Evolutionary conservation across 495 filamentous ascomycete genomes (phyloP).

Genomic region (Rostrohypoxylon terebratum): DNA sequence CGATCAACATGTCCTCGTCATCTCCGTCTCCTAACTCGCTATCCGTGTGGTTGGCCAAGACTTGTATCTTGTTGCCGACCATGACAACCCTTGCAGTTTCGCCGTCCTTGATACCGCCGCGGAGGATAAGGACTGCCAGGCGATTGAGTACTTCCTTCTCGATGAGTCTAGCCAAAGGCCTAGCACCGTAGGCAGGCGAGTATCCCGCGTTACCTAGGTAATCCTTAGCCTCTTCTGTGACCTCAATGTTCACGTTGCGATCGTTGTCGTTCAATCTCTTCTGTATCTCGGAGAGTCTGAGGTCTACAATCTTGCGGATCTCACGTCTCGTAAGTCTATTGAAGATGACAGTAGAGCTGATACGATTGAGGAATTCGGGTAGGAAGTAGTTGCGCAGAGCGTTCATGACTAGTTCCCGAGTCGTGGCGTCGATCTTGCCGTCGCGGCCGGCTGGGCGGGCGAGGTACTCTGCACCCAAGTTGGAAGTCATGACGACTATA

Average conservation of each 20-base stretch:
- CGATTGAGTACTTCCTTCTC: slow-evolving; percentile 97
- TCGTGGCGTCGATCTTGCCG: slow-evolving; percentile 88
- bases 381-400: slow-evolving; percentile 94
- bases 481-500: slow-evolving; percentile 99
- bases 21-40: slow-evolving; percentile 68
- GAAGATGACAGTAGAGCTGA: slow-evolving; percentile 96
- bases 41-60: slow-evolving; percentile 82
- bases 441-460: slow-evolving; percentile 78
- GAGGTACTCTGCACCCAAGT: slow-evolving; percentile 95
- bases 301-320: slow-evolving; percentile 95
- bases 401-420: slow-evolving; percentile 86
- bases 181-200: slow-evolving; percentile 91
- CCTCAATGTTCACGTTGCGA: slow-evolving; percentile 81
- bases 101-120: slow-evolving; percentile 85
- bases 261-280: slow-evolving; percentile 82
- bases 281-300: slow-evolving; percentile 90
- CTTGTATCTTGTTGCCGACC: slow-evolving; percentile 75
- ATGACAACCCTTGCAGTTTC: slow-evolving; percentile 83
- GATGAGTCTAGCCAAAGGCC: slow-evolving; percentile 87
- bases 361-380: slow-evolving; percentile 97
- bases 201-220: slow-evolving; percentile 91
- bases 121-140: slow-evolving; percentile 87
- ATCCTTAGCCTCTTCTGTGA: slow-evolving; percentile 85
- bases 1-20: slow-evolving; percentile 73
- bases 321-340: slow-evolving; percentile 90